Conservation (phyloP, 2,329 filamentous ascomycete species). For the Metarhizium rileyi region DNA sequence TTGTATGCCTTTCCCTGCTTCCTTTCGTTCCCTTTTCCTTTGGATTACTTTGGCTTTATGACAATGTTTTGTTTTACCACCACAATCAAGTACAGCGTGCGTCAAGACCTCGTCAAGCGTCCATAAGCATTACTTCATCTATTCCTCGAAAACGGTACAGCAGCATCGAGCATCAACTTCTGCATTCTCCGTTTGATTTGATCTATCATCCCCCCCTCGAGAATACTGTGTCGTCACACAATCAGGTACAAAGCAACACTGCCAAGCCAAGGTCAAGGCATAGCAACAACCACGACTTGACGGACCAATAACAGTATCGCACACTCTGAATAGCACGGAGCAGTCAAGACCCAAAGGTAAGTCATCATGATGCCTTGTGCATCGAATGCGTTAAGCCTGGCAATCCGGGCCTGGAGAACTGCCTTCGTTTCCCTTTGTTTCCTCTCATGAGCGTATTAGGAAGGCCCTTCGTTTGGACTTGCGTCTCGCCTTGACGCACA, state of each 20-base stretch:
- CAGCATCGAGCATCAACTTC: neutral
- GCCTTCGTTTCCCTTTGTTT: neutral
- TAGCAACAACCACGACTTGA: neutral
- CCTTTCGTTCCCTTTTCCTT: neutral
- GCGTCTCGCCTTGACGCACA: neutral
- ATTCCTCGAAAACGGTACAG: neutral
- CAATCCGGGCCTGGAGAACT: neutral
- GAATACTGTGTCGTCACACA: no score
- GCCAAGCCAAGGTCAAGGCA: neutral
- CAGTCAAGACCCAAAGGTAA: neutral
- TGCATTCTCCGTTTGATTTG: no score
- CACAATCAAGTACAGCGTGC: no score
- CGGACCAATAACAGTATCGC: no score
- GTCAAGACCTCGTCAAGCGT: no score
- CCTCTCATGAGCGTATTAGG: neutral
- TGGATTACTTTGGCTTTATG: neutral
- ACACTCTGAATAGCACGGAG: no score
- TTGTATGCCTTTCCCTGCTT: constrained; percentile 8
- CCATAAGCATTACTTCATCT: no score
- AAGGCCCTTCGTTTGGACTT: neutral
- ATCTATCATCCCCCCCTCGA: no score
- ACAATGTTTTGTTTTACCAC: no score
- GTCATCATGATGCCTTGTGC: neutral
- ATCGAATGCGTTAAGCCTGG: neutral
- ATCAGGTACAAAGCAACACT: constrained; percentile 1